Evolutionary conservation across 257 asterid species (phyloP).

Genomic region (Petunia axillaris): DNA sequence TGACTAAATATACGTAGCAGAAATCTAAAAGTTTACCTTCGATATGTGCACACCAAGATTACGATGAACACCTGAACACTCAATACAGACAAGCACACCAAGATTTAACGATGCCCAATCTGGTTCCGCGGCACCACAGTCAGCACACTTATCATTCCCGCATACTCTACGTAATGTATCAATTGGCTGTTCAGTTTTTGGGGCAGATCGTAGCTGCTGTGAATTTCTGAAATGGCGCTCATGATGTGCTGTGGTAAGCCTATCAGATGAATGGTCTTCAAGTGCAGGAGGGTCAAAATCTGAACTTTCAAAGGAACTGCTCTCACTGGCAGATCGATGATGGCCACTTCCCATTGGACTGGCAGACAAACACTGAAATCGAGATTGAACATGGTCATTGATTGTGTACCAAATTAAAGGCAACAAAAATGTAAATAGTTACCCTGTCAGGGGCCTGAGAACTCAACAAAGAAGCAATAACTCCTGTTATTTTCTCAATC

Average conservation of each 20-base stretch:
- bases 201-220: conserved; percentile 63
- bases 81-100: conserved; percentile 96
- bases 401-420: conserved; percentile 7
- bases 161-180: conserved; percentile 75
- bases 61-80: conserved; percentile 99
- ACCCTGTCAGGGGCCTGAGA: conserved; percentile 99
- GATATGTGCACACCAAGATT: conserved; percentile 99
- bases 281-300: conserved; percentile 86
- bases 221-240: conserved; percentile 76
- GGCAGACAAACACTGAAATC: conserved; percentile 65
- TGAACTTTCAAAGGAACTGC: conserved; percentile 92
- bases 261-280: conserved; percentile 82
- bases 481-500: conserved; percentile 99
- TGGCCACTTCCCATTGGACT: conserved; percentile 96
- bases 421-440: conserved; percentile 26
- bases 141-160: conserved; percentile 95
- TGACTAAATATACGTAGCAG: neutral
- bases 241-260: conserved; percentile 59
- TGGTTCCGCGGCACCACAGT: conserved; percentile 96
- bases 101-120: conserved; percentile 99
- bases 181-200: conserved; percentile 85
- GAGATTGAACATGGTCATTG: conserved; percentile 11
- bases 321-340: conserved; percentile 94
- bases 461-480: conserved; percentile 93
- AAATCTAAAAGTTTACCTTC: conserved; percentile 58